Evolutionary conservation across 805 yeast species (phyloP).

Genomic region (Metschnikowia colocasiae): DNA sequence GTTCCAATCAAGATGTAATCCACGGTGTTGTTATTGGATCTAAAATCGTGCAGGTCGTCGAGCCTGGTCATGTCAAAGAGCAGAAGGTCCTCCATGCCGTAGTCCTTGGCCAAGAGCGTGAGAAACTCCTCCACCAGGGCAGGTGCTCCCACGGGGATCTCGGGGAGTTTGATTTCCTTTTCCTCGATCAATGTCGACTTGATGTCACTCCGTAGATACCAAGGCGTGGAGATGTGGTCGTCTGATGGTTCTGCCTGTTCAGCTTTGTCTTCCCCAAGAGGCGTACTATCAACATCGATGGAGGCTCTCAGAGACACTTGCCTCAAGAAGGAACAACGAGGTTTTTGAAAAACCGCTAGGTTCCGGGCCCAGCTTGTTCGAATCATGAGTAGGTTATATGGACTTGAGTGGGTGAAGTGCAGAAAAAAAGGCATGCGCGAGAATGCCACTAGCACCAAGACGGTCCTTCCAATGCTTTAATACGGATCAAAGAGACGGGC

Average conservation of each 20-base stretch:
- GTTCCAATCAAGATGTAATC: slow-evolving; percentile 55
- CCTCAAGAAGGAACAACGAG: background rate
- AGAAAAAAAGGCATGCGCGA: slow-evolving; percentile 3
- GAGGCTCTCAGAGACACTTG: background rate
- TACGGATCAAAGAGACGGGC: too few relatives aligned
- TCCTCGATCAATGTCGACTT: slow-evolving; percentile 28
- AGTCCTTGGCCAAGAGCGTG: slow-evolving; percentile 48
- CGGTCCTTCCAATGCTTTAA: background rate
- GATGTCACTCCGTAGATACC: slow-evolving; percentile 55
- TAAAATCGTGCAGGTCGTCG: slow-evolving; percentile 28
- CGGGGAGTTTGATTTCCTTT: slow-evolving; percentile 42
- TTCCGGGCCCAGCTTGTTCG: background rate
- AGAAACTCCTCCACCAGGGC: slow-evolving; percentile 42
- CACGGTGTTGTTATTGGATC: slow-evolving; percentile 25
- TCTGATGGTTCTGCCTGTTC: background rate
- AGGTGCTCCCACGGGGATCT: slow-evolving; percentile 60
- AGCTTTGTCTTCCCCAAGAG: background rate
- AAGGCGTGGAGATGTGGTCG: slow-evolving; percentile 37
- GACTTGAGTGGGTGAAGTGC: background rate
- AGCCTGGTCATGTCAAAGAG: slow-evolving; percentile 60
- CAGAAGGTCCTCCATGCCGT: slow-evolving; percentile 62
- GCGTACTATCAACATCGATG: background rate
- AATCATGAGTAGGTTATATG: background rate
- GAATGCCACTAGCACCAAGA: background rate
- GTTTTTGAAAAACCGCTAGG: background rate